These are phyloP conservation scores for Solanum corneliomulleri DNA, from an alignment of 257 asterid species.

Conservation along the genomic window DNA sequence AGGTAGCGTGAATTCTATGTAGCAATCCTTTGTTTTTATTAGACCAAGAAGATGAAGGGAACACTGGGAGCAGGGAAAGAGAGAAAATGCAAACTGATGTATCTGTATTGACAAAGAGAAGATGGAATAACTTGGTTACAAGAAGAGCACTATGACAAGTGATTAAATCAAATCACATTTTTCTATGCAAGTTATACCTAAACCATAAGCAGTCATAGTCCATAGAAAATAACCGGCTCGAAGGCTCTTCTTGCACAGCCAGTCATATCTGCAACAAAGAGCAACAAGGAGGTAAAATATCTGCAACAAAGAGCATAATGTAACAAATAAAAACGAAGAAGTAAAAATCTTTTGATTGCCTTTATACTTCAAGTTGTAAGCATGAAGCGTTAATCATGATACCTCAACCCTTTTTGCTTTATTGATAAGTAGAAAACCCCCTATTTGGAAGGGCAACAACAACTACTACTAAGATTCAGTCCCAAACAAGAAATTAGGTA, in stretches of 20 bases:
- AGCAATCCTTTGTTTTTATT: neutral
- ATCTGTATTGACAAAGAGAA: neutral
- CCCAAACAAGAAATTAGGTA: neutral
- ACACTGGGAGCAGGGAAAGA: neutral
- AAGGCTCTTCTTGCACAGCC: conserved; percentile 74
- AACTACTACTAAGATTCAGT: neutral
- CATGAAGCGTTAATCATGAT: neutral
- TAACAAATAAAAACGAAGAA: neutral
- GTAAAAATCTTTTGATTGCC: neutral
- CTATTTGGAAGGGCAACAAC: neutral
- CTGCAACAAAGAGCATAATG: conserved; percentile 26
- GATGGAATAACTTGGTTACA: neutral
- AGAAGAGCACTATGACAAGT: neutral
- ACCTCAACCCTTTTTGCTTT: neutral
- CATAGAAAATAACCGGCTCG: conserved; percentile 72
- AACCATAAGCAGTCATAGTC: conserved; percentile 86
- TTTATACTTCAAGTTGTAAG: neutral
- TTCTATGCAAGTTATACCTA: neutral
- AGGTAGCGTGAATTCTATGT: neutral
- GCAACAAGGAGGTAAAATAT: conserved; percentile 4
- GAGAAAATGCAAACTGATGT: neutral
- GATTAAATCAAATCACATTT: neutral
- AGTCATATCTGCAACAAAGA: conserved; percentile 58
- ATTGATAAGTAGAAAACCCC: neutral
- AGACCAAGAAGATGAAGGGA: neutral